Percentiles rank a stretch among this genome's conserved stretches.
phyloP scores from a whole-genome alignment of 495 filamentous ascomycete genomes.

The Xylaria telfairii region DNA sequence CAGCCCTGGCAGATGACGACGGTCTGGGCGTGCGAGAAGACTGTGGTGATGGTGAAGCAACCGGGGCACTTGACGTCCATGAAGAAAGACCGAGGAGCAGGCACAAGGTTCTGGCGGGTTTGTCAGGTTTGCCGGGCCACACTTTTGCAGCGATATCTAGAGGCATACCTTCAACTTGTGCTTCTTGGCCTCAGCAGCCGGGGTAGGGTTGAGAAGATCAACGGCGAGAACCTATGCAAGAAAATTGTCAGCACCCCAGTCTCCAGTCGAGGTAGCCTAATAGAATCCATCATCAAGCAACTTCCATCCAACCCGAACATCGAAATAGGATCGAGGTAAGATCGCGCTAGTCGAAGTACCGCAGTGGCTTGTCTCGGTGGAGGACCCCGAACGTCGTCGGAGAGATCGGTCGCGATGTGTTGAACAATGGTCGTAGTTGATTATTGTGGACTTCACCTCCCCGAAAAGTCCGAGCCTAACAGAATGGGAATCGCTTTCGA shows the following conservation, averaged over 20 bases:
- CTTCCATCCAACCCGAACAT: conserved; percentile 6
- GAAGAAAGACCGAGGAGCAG: conserved; percentile 97
- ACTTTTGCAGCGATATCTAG: not conserved
- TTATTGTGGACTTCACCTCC: not conserved
- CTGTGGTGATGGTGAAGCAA: conserved; percentile 99
- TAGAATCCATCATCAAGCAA: not conserved
- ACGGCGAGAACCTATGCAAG: conserved; percentile 93
- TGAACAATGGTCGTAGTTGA: not conserved
- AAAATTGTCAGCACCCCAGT: conserved; percentile 46
- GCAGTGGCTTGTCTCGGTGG: not conserved
- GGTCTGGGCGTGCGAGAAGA: conserved; percentile 99
- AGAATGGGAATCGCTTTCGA: conserved; percentile 16
- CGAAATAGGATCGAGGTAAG: not conserved
- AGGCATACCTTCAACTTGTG: conserved; percentile 97
- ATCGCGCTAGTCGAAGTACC: not conserved
- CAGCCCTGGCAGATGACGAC: conserved; percentile 99
- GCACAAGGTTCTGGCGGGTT: conserved; percentile 78
- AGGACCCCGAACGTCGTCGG: conserved; percentile 1
- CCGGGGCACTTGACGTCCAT: conserved; percentile 99
- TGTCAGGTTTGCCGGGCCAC: conserved; percentile 31
- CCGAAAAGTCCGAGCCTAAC: not conserved
- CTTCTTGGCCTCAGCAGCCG: conserved; percentile 94
- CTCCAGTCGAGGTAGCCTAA: not conserved
- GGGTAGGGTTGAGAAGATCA: conserved; percentile 98
- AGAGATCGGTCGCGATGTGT: conserved; percentile 11